These are phyloP conservation scores for Xerocomellus chrysenteron DNA, from an alignment of 768 basidiomycete genomes.

Conservation along the genomic window DNA sequence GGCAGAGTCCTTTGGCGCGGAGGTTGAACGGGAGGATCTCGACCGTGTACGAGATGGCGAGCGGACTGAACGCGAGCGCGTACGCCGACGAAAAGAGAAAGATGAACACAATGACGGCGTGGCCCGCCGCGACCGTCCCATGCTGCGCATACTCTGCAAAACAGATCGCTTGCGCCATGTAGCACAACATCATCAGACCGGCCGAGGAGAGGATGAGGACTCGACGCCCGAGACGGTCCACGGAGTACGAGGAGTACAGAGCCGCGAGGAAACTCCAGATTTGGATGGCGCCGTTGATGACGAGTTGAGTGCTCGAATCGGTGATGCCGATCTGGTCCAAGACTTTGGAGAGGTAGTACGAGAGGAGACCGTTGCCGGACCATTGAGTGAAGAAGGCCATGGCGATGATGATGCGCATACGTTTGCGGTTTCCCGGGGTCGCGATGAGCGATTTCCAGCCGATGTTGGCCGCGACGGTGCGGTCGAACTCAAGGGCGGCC, in stretches of 20 bases:
- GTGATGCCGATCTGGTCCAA: constrained; percentile 64
- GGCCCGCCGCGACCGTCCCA: constrained; percentile 45
- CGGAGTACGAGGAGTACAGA: constrained; percentile 23
- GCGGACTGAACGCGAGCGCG: constrained; percentile 76
- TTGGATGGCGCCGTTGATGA: constrained; percentile 64
- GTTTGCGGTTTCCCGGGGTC: constrained; percentile 65
- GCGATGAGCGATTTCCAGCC: constrained; percentile 68
- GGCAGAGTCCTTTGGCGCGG: constrained; percentile 75
- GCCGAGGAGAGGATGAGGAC: constrained; percentile 61
- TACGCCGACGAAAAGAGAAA: constrained; percentile 52
- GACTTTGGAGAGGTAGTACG: constrained; percentile 72
- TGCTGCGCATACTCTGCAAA: constrained; percentile 54
- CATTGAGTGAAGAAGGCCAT: constrained; percentile 75
- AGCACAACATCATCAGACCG: constrained; percentile 61
- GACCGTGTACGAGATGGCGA: constrained; percentile 60
- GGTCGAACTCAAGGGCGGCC: constrained; percentile 72
- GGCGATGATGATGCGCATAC: constrained; percentile 65
- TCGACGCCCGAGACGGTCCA: constrained; percentile 67
- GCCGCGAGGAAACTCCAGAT: constrained; percentile 32
- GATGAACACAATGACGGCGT: constrained; percentile 52
- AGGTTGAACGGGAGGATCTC: constrained; percentile 82
- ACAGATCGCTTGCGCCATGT: constrained; percentile 66
- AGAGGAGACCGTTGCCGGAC: constrained; percentile 72
- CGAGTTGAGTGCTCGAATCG: constrained; percentile 49
- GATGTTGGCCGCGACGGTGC: constrained; percentile 52